Percentiles rank a stretch among this genome's conserved stretches.
phyloP scores from a whole-genome alignment of 129 eudicot species.

The Flaveria brownii region DNA sequence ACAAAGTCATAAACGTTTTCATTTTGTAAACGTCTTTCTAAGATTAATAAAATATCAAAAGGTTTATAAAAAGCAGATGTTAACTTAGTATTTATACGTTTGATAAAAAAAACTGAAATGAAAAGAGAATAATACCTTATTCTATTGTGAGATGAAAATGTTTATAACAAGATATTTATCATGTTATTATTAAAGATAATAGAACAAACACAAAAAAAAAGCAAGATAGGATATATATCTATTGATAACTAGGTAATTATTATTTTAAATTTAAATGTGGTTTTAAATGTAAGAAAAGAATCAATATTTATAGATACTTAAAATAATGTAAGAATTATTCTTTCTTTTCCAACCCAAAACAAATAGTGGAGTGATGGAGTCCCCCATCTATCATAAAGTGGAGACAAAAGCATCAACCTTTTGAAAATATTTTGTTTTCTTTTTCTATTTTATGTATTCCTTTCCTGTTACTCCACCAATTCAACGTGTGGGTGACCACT shows the following conservation, averaged over 20 bases:
- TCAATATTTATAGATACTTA: no score
- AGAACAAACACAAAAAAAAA: no score
- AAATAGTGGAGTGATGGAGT: background rate
- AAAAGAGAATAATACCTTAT: background rate
- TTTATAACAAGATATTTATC: no score
- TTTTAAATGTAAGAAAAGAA: no score
- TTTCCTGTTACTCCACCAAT: background rate
- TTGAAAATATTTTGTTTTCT: background rate
- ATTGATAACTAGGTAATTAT: no score
- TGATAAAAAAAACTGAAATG: no score
- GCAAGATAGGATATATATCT: no score
- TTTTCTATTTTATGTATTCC: background rate
- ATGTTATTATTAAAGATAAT: no score
- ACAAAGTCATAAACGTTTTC: background rate
- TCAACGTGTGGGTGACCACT: background rate
- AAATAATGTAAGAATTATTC: no score
- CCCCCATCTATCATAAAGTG: background rate
- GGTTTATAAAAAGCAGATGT: background rate
- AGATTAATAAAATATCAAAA: background rate
- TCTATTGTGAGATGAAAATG: background rate
- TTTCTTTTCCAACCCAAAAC: background rate
- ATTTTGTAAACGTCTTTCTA: background rate
- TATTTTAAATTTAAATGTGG: no score
- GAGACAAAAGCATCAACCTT: background rate
- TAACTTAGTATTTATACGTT: background rate